Evolutionary conservation across 495 filamentous ascomycete genomes (phyloP), one percentile per base, ranked within the genome.

Genomic region (Xylaria telfairii): DNA sequence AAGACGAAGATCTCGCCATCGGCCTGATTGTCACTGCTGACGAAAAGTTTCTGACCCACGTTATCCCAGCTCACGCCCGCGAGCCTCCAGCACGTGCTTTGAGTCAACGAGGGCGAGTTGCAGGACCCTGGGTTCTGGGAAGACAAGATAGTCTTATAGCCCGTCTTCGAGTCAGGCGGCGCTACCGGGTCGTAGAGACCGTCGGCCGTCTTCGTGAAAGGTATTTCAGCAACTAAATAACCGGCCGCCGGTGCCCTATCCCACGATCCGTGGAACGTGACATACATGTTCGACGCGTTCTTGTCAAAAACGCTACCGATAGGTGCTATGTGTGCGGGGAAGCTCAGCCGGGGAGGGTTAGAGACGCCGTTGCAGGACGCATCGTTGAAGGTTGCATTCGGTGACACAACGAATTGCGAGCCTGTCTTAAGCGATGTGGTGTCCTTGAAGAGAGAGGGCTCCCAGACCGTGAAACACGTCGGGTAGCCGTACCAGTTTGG

Each of bases 401-500:
- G 83, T 68, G 80, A 37, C 65, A 86, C 74, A 0, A 80, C 78
- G 76, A 90, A 87, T 68, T 88, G 87, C 42, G 78, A 79, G 12
- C 87, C 87, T 7, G 83, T 80, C 68, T 81, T 79, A 64, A 88
- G 73, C 28, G 73, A 74, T 4, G 76, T 81, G 65, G 81, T 82
- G 72, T 86, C 76, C 1, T 80, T 82, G 69, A 89, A 82, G 69
- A 77, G 73, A 61, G 74, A 78, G 17, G 84, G 81, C 69, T 86
- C 81, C 87, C 90, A 91, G 10, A 87, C 87, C 0, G 90, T 83
- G 73, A 87, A 90, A 79, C 90, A 92, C 53, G 82, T 82, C 15
- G 91, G 91, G 72, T 92, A 92, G 4, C 90, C 90, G 76, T 84
- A 89, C 74, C 89, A 89, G 30, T 78, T 81, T 8, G 77, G 74